A percentile compares a stretch with the other conserved stretches of the same genome.
phyloP scores from a whole-genome alignment of 108 stramenopile genomes.

The Mediolabrus comicus region DNA sequence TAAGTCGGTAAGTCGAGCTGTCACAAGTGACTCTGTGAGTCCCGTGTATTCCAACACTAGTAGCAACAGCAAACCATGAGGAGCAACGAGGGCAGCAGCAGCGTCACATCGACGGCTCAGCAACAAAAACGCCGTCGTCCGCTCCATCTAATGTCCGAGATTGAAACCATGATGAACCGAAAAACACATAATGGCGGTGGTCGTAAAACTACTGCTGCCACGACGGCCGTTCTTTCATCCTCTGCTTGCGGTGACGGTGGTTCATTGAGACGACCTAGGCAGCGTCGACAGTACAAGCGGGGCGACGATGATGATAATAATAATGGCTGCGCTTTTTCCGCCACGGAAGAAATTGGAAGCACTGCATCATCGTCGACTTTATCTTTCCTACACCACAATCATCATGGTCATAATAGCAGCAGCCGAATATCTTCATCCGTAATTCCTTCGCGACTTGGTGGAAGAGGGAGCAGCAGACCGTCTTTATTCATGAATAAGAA shows the following conservation, averaged over 20 bases:
- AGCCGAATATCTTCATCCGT: not conserved
- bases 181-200: not conserved
- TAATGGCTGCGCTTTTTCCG: not conserved
- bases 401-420: too few relatives aligned
- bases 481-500: not conserved
- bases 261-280: not conserved
- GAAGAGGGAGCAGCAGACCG: not conserved
- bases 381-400: not conserved
- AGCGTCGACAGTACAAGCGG: not conserved
- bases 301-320: not conserved
- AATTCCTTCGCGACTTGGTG: too few relatives aligned
- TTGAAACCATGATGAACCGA: not conserved
- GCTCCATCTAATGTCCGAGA: not conserved
- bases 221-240: not conserved
- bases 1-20: too few relatives aligned
- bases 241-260: not conserved
- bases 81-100: not conserved
- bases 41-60: too few relatives aligned
- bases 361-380: not conserved
- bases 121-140: not conserved
- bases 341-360: too few relatives aligned
- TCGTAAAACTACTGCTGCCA: not conserved
- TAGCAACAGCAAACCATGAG: too few relatives aligned
- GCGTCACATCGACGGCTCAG: not conserved
- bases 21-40: too few relatives aligned